Evolutionary conservation across 2,329 filamentous ascomycete genomes (phyloP).

Genomic region (Triangularia verruculosa): DNA sequence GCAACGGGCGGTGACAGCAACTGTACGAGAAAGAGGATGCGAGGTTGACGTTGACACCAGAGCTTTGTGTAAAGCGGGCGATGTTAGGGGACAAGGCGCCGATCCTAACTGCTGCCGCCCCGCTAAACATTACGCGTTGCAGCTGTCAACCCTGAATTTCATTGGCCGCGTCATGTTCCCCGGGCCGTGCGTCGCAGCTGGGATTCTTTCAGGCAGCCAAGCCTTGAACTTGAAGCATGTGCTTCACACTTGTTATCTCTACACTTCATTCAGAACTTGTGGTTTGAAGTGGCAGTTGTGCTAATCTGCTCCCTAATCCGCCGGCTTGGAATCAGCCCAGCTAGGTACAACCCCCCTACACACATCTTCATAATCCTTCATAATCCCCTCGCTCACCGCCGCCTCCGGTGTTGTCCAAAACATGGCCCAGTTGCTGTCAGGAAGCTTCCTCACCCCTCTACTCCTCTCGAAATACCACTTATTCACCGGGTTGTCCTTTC

Average conservation of each 20-base stretch:
- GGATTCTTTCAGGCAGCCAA: not conserved
- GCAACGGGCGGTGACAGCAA: not conserved
- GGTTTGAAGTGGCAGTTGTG: not conserved
- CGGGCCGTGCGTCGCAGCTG: not conserved
- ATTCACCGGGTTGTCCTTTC: constrained; percentile 91
- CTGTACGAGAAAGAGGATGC: not conserved
- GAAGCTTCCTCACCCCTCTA: constrained; percentile 76
- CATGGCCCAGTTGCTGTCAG: constrained; percentile 90
- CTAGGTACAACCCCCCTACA: constrained; percentile 63
- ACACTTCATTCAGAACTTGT: not conserved
- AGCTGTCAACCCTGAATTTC: not conserved
- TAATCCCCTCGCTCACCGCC: constrained; percentile 51
- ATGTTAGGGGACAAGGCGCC: constrained; percentile 20
- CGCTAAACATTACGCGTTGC: constrained; percentile 16
- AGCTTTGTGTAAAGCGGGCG: constrained; percentile 4
- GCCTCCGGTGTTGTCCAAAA: constrained; percentile 86
- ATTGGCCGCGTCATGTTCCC: constrained; percentile 1
- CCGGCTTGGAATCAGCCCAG: constrained; percentile 59
- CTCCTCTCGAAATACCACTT: constrained; percentile 99
- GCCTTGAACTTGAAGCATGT: not conserved
- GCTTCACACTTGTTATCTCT: not conserved
- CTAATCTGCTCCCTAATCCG: constrained; percentile 45
- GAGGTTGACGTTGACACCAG: not conserved
- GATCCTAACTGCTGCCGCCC: constrained; percentile 15
- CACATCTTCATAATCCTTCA: constrained; percentile 71